These are phyloP conservation scores for Boletus eberwhitei DNA, from an alignment of 768 basidiomycete species.

Conservation along the genomic window DNA sequence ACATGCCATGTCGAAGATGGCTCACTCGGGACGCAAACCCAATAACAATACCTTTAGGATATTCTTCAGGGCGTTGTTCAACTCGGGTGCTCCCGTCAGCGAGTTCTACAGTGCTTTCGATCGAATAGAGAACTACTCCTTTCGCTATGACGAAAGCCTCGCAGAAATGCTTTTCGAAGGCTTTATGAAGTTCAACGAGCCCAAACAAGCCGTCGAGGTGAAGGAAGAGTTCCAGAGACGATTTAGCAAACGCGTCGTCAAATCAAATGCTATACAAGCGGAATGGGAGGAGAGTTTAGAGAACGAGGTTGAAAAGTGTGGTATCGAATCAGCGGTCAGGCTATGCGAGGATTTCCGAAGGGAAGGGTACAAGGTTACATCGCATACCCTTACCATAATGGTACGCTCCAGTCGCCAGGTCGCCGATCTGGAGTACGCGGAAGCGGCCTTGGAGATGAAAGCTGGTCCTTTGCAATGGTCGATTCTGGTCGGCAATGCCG, in stretches of 20 bases:
- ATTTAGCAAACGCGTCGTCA: constrained; percentile 29
- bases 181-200: constrained; percentile 40
- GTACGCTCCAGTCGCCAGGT: constrained; percentile 40
- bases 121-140: constrained; percentile 43
- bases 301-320: constrained; percentile 31
- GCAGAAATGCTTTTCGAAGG: constrained; percentile 39
- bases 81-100: constrained; percentile 27
- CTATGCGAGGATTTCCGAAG: constrained; percentile 33
- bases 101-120: constrained; percentile 42
- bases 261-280: constrained; percentile 23
- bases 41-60: constrained; percentile 46
- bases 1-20: constrained; percentile 36
- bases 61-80: constrained; percentile 45
- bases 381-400: constrained; percentile 38
- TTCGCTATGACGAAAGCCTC: constrained; percentile 44
- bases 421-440: constrained; percentile 41
- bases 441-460: constrained; percentile 38
- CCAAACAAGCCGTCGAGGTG: constrained; percentile 37
- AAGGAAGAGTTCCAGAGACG: constrained; percentile 37
- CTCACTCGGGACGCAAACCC: constrained; percentile 39
- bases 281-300: constrained; percentile 32
- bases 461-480: constrained; percentile 50
- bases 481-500: constrained; percentile 49
- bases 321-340: constrained; percentile 34
- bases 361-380: constrained; percentile 33